A percentile compares a stretch with the other conserved stretches of the same genome.
Evolutionary conservation across 1,139 yeast genomes (phyloP).

Genomic region (Diutina rugosa): DNA sequence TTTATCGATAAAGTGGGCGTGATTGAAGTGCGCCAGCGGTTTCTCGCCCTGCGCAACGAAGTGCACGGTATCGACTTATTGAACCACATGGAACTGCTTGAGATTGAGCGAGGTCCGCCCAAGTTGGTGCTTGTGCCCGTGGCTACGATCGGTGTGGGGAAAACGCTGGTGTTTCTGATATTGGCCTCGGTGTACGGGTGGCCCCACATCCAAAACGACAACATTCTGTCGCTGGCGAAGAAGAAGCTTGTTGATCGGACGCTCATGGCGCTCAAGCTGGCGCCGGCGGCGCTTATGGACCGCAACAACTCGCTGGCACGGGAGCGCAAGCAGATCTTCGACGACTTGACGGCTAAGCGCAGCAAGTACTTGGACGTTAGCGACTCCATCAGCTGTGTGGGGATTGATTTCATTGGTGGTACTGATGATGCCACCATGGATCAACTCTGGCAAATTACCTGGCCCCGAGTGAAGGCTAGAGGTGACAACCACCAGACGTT

Average conservation of each 20-base stretch:
- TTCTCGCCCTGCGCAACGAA: constrained; percentile 23
- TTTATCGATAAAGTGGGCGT: constrained; percentile 58
- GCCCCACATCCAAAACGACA: constrained; percentile 81
- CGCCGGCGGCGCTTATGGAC: constrained; percentile 56
- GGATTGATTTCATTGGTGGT: constrained; percentile 45
- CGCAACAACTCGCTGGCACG: constrained; percentile 66
- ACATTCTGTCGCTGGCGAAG: constrained; percentile 23
- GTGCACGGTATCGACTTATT: background rate
- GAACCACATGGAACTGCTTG: constrained; percentile 18
- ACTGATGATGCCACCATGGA: constrained; percentile 11
- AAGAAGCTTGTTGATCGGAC: constrained; percentile 20
- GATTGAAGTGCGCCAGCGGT: constrained; percentile 49
- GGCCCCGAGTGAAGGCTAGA: constrained; percentile 45
- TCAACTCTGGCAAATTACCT: constrained; percentile 39
- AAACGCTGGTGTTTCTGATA: constrained; percentile 69
- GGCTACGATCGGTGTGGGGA: constrained; percentile 93
- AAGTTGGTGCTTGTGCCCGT: constrained; percentile 60
- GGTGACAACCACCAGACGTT: constrained; percentile 92
- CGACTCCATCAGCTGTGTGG: constrained; percentile 36
- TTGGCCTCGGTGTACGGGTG: constrained; percentile 43
- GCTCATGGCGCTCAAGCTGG: constrained; percentile 2
- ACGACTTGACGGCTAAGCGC: constrained; percentile 30
- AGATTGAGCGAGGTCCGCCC: constrained; percentile 9
- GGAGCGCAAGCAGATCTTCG: constrained; percentile 59
- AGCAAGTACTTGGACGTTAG: constrained; percentile 21